Base-by-base conservation (phyloP, 2,329 filamentous ascomycete species). In the Fusarium zealandicum region DNA sequence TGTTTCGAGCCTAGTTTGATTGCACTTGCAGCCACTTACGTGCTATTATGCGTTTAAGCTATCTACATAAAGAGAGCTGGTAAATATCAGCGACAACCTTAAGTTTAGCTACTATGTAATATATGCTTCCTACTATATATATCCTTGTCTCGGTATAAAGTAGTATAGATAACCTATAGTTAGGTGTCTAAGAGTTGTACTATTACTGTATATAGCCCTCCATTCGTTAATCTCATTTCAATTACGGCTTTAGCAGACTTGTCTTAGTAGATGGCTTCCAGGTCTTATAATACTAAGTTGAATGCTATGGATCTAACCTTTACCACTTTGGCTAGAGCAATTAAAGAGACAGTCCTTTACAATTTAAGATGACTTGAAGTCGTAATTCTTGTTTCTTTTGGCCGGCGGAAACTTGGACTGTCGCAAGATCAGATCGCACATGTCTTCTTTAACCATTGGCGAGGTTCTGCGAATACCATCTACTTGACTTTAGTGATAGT, bases 261-360 rank as follows among this genome's bases (percentile, higher is more conserved):
- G 1, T 27, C 54, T 1, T 67, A 64, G 64, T 67, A 64, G 64
- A 66, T 53, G 7, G 46, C 64, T 0, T 45, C 51, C 2, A 72
- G 70, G 54, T 31, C 44, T 2, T 57, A 51, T 2, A 43, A 57
- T 18, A 16, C 53, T 3, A 66, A 72, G 32, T 18, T 72, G n/a
- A 66, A 66, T 11, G 5, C 64, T 2, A 68, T 61, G 4, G 64
- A n/a, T n/a, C n/a, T 66, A 18, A 14, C 71, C 0, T 51, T 73
- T 0, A 68, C 69, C 7, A 75, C 75, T 0, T 46, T 77, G 13
- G 71, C 73, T 2, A 74, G 73, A 4, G 71, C 75, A 3, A 71
- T 72, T 1, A 76, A 76, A n/a, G 74, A 77, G 37, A 71, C 72
- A 1, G 69, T 73, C 12, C 69, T 69, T 0, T 72, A n/a, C n/a